phyloP scores from a whole-genome alignment of 2,329 filamentous ascomycete genomes.

The Ophioceras dolichostomum region DNA sequence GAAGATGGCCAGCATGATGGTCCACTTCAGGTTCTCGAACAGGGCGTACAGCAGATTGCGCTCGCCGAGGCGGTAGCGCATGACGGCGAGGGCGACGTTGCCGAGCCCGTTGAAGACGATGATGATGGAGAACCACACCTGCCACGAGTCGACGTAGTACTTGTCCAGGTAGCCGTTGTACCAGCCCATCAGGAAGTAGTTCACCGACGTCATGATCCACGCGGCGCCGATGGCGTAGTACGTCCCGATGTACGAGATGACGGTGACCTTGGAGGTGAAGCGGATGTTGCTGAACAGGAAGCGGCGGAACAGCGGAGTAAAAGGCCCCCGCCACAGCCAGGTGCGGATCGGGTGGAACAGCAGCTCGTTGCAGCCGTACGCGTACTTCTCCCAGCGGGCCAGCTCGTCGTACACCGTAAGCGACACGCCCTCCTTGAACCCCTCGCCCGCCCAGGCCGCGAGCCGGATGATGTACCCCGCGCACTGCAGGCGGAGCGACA shows the following conservation, averaged over 20 bases:
- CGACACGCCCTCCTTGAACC: slow-evolving; percentile 74
- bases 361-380: slow-evolving; percentile 72
- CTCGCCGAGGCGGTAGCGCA: slow-evolving; percentile 61
- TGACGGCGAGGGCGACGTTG: slow-evolving; percentile 58
- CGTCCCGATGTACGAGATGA: slow-evolving; percentile 66
- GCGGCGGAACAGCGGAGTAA: slow-evolving; percentile 64
- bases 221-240: slow-evolving; percentile 70
- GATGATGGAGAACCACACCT: slow-evolving; percentile 71
- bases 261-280: slow-evolving; percentile 63
- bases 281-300: slow-evolving; percentile 66
- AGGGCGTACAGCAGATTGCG: slow-evolving; percentile 42
- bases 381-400: slow-evolving; percentile 78
- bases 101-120: slow-evolving; percentile 67
- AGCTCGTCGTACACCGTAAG: slow-evolving; percentile 77
- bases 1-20: slow-evolving; percentile 64
- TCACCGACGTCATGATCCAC: slow-evolving; percentile 60
- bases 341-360: slow-evolving; percentile 66
- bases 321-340: slow-evolving; percentile 63
- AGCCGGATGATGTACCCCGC: slow-evolving; percentile 62
- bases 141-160: slow-evolving; percentile 69
- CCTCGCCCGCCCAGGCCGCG: slow-evolving; percentile 61
- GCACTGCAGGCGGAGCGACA: slow-evolving; percentile 65
- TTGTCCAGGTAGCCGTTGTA: slow-evolving; percentile 67
- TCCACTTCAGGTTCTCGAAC: slow-evolving; percentile 62
- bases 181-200: slow-evolving; percentile 69